Evolutionary conservation across 139 green algal genomes (phyloP), one percentile per base, ranked within the genome.

Genomic region (Gonium pectorale): DNA sequence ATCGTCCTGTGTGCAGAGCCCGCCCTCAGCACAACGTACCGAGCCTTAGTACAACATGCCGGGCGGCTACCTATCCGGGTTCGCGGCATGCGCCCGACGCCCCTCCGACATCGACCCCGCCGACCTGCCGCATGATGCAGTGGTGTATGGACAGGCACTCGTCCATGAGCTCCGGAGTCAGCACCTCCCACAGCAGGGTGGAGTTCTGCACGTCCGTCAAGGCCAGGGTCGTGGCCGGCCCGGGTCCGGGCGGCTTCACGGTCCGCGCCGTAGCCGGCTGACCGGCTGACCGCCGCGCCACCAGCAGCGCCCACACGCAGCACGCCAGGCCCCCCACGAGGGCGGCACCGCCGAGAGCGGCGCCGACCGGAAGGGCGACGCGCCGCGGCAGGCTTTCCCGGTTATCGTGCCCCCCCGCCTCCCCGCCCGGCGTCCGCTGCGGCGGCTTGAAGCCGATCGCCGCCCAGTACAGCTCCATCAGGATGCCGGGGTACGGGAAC

Each of bases 121-220:
- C 29, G 3, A 72, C 46, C 49, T 79, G 17, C 7, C 80, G 67
- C 24, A 86, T 46, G n/a, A 66, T 29, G 0, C 17, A 5, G 52
- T 86, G 66, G 54, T 86, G 81, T 24, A 81, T 64, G 15, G 15
- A 27, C 81, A 86, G 41, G 69, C 68, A 80, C 54, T 62, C 27
- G 69, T 86, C 81, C 81, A 86, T 86, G 9, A 86, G 37, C 15
- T 60, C 56, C 3, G 59, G 54, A 4, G 59, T 21, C 40, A 86
- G 68, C 68, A 74, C 64, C 68, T 86, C 81, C 81, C 81, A 83
- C 75, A 83, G 59, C 60, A 72, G 41, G 5, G 75, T 83, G 1
- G 75, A 83, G 56, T 83, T 83, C 75, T 83, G 80, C 67, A 80
- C 67, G 31, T 86, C 80, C 1, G 80, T 80, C 13, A 86, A 22